Conservation (phyloP, 441 rosid species). For the Erodium trifolium region DNA sequence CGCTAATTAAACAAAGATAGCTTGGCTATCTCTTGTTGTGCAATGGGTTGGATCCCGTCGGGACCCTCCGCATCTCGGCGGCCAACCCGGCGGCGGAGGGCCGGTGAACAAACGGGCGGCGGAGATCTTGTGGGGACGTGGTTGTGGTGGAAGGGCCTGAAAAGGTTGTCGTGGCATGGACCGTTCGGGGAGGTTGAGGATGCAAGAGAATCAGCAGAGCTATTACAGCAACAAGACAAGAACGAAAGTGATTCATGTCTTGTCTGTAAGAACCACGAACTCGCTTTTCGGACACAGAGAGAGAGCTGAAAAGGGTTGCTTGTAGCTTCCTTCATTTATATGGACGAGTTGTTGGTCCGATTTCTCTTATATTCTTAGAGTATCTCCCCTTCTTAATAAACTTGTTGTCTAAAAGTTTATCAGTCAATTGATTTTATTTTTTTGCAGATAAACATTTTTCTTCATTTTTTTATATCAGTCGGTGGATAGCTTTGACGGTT, state of each 20-base stretch:
- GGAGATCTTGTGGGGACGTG: background rate
- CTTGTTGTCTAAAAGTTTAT: no score
- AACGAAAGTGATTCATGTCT: conserved; percentile 6
- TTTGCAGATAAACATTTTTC: no score
- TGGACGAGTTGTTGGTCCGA: background rate
- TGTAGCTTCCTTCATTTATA: conserved; percentile 5
- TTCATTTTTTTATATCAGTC: no score
- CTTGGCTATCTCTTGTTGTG: conserved; percentile 8
- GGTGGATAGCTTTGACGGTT: no score
- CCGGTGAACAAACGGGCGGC: background rate
- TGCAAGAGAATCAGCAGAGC: background rate
- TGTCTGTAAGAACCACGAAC: background rate
- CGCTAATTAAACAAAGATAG: background rate
- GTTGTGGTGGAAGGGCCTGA: no score
- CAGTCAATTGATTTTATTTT: no score
- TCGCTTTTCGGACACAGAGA: background rate
- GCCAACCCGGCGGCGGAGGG: background rate
- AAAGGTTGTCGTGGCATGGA: background rate
- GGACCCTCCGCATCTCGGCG: background rate
- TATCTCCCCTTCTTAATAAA: no score
- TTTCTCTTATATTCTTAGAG: no score
- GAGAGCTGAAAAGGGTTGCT: background rate
- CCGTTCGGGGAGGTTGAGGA: background rate
- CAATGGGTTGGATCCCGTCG: conserved; percentile 3
- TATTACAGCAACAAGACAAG: background rate